Evolutionary conservation across 2,329 filamentous ascomycete genomes (phyloP), one percentile per base, ranked within the genome.

Genomic region (Leptosphaerulina australis): DNA sequence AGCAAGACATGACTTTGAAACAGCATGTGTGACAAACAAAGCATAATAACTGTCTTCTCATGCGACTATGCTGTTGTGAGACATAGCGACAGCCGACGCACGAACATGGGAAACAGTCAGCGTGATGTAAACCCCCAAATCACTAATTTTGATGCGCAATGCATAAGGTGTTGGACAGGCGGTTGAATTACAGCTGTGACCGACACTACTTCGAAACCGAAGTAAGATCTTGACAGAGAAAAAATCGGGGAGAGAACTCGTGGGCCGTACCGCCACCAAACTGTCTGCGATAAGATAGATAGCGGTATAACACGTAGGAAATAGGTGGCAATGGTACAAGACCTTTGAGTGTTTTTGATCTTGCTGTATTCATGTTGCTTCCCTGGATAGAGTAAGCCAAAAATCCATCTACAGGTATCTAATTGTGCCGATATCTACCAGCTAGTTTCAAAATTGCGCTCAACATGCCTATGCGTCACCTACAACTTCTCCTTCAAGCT

Each of bases 401-500:
- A 53, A 51, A 33, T 50, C 51, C 47, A 52, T 53, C 50, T 58
- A 58, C 58, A 54, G 55, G 54, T 52, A 50, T 49, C 39, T 37
- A 43, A 30, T 18, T 47, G 31, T 53, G 48, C 54, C 49, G 38
- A 57, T 55, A 51, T 49, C 41, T 51, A 59, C 43, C 55, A 54
- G 34, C 45, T 44, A 47, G 34, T 45, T n/a, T 52, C 36, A 36
- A 44, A 48, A 47, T 34, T 12, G 37, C 33, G 40, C 40, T 43
- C 35, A 51, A 44, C 21, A 44, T 37, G 36, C 44, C 47, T 40
- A 18, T 21, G 24, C 25, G 15, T 14, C n/a, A 12, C 40, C 55
- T 80, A 91, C 77, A 91, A 74, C 83, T 91, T 91, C 77, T 86
- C 81, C 81, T 88, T 88, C 67, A 96, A 79, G 63, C 85, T 85